These are phyloP conservation scores for Capronia coronata DNA, from an alignment of 2,329 filamentous ascomycete genomes.

Conservation along the genomic window DNA sequence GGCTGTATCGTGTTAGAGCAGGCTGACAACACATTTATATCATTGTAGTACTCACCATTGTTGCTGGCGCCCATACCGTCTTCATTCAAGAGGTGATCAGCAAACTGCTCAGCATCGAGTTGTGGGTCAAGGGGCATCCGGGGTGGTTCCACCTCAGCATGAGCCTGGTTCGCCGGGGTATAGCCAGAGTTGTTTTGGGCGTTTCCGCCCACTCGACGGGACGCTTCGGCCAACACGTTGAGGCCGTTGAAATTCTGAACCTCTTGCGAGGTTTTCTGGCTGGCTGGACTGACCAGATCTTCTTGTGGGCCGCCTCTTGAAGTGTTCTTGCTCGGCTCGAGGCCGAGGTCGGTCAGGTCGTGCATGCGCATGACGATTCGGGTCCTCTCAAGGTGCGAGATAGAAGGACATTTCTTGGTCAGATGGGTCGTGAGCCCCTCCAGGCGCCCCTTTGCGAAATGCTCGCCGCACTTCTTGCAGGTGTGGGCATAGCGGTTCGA, in stretches of 20 bases:
- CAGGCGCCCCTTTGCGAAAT: slow-evolving; percentile 82
- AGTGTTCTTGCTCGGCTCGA: slow-evolving; percentile 31
- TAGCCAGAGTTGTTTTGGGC: slow-evolving; percentile 1
- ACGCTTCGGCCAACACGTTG: slow-evolving; percentile 82
- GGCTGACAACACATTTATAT: background rate
- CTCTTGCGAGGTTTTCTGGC: slow-evolving; percentile 36
- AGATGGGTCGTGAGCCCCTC: slow-evolving; percentile 77
- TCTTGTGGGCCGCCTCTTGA: background rate
- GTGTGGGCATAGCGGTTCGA: slow-evolving; percentile 90
- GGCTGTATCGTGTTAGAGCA: background rate
- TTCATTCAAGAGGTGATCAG: slow-evolving; percentile 7
- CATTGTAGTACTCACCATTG: slow-evolving; percentile 6
- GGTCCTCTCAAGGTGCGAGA: slow-evolving; percentile 67
- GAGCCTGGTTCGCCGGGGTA: slow-evolving; percentile 5
- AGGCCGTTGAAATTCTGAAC: slow-evolving; percentile 66
- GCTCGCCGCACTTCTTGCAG: slow-evolving; percentile 80
- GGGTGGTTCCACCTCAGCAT: background rate
- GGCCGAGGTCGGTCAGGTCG: slow-evolving; percentile 51
- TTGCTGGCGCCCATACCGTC: slow-evolving; percentile 3
- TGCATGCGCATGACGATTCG: slow-evolving; percentile 67
- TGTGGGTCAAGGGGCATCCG: slow-evolving; percentile 11
- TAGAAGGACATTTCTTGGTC: slow-evolving; percentile 77
- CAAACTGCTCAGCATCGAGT: slow-evolving; percentile 11
- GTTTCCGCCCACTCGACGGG: slow-evolving; percentile 59
- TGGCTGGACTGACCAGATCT: slow-evolving; percentile 29